phyloP scores from a whole-genome alignment of 257 asterid species.

The Solanum chaucha region DNA sequence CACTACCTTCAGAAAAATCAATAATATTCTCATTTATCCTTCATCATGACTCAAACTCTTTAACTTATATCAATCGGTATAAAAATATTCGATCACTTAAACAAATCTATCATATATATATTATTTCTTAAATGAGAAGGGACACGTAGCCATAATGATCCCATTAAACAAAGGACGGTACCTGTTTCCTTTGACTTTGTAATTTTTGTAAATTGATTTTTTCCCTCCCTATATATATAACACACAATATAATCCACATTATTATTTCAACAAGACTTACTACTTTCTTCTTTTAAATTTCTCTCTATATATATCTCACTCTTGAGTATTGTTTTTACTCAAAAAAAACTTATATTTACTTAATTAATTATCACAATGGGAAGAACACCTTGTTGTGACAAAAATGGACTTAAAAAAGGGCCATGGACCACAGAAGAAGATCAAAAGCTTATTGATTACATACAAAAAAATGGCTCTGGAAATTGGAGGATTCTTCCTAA shows the following conservation, averaged over 20 bases:
- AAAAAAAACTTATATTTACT: background rate
- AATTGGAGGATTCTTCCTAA: conserved; percentile 80
- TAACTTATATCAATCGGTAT: background rate
- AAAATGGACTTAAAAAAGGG: conserved; percentile 69
- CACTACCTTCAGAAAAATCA: background rate
- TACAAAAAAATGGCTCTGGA: conserved; percentile 55
- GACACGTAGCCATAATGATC: conserved; percentile 58
- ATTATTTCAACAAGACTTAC: background rate
- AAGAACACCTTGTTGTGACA: conserved; percentile 73
- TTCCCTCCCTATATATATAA: conserved; percentile 4
- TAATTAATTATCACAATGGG: conserved; percentile 30
- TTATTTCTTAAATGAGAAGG: background rate
- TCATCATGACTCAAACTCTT: background rate
- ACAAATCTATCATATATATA: too few relatives aligned
- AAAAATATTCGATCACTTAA: background rate
- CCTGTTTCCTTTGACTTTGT: conserved; percentile 29
- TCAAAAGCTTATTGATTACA: conserved; percentile 54
- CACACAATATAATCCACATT: background rate
- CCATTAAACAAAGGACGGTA: conserved; percentile 63
- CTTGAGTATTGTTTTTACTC: background rate
- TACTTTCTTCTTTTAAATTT: background rate
- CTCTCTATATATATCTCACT: background rate
- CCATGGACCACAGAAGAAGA: conserved; percentile 90
- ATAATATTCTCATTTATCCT: background rate
- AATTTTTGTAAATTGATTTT: background rate